Base-by-base conservation (phyloP, 768 basidiomycete species). In the Tylopilus vinaceipallidus region DNA sequence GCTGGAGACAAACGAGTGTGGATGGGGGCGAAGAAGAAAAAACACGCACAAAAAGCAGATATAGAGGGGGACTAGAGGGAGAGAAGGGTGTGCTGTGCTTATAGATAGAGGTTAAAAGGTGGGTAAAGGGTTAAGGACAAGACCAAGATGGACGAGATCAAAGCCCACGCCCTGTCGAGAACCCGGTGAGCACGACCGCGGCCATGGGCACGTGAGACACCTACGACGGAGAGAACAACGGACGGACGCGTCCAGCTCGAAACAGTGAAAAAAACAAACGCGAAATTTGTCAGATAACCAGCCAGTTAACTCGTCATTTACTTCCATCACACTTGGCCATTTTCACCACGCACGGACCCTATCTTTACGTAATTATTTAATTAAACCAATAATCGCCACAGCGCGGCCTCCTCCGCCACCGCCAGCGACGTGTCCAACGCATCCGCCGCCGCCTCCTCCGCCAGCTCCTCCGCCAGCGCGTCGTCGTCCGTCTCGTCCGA, bases 361-460 rank as follows among this genome's bases (percentile, higher is more conserved):
- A 37, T 35, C 19, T 34, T 43, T 47, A 53, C 48, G 42, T 60
- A 50, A 52, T 49, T 50, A 54, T 45, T 45, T 47, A 32, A 22
- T 43, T 14, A 46, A 51, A 40, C 50, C 45, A 50, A 43, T 29
- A 32, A 52, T 17, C 10, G 50, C 47, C 77, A 81, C 22, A 80
- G 63, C n/a, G 49, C 30, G 14, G 58, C 53, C 62, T 83, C 79
- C 45, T 74, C 70, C 19, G 45, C 51, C 27, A 50, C 57, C 20
- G 70, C 74, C 13, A 53, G 30, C 24, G 49, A 50, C 27, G 48
- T 40, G 50, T 82, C 79, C 45, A 37, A 32, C 23, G 58, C 45
- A 29, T 83, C 76, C 38, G 76, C 56, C 19, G 59, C 55, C 6
- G 61, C 69, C 26, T 83, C 82, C 8, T 75, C 75, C 19, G 60